Evolutionary conservation across 148 eudicot species (phyloP).

Genomic region (Camellia lanceoleosa): DNA sequence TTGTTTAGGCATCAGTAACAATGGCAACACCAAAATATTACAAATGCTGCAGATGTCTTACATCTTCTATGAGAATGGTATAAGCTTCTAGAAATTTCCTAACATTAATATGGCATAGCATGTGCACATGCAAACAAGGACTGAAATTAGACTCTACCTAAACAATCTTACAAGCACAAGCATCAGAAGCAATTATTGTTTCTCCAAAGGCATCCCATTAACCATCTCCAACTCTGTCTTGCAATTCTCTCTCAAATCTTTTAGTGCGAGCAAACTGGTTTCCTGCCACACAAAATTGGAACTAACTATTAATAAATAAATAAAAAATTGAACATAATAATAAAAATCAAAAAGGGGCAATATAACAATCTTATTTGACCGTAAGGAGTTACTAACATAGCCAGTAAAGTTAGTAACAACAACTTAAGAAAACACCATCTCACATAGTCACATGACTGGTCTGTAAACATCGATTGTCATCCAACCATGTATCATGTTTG

Average conservation of each 20-base stretch:
- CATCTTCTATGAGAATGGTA: neutral
- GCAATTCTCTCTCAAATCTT: slow-evolving; percentile 53
- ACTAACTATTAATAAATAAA: neutral
- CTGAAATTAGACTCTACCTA: neutral
- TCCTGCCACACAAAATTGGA: slow-evolving; percentile 43
- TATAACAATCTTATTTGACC: neutral
- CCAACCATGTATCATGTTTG: neutral
- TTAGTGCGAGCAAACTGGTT: slow-evolving; percentile 41
- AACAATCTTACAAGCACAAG: slow-evolving; percentile 26
- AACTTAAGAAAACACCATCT: neutral
- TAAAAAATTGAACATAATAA: neutral
- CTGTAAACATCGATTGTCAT: neutral
- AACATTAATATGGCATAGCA: neutral
- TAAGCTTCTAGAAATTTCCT: neutral
- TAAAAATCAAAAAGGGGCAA: neutral
- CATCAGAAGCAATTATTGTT: slow-evolving; percentile 29
- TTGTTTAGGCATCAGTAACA: slow-evolving; percentile 4
- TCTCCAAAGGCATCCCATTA: slow-evolving; percentile 29
- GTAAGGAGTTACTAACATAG: neutral
- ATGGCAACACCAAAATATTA: neutral
- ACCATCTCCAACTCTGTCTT: slow-evolving; percentile 46
- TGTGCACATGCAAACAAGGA: neutral
- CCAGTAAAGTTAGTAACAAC: neutral
- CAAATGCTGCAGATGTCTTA: neutral
- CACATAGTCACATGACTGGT: neutral